A percentile compares a stretch with the other conserved stretches of the same genome.
Conservation (phyloP, 2,329 filamentous ascomycete species). For the Trichoderma breve region DNA sequence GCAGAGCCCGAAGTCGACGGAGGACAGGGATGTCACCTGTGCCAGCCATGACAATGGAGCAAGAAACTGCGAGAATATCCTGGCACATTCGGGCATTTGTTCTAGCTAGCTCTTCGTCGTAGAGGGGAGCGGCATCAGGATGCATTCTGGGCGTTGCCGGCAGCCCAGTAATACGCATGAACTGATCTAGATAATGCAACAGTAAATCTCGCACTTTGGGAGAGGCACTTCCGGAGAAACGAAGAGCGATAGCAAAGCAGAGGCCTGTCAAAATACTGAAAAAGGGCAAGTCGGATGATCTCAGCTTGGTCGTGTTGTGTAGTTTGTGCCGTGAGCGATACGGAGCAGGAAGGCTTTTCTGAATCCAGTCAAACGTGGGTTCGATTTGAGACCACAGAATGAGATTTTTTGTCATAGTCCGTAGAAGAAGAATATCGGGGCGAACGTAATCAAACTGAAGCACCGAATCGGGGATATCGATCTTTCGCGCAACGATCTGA, state of each 20-base stretch:
- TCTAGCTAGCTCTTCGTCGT: conserved; percentile 80
- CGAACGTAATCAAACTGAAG: conserved; percentile 94
- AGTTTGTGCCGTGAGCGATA: conserved; percentile 65
- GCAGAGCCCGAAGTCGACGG: conserved; percentile 79
- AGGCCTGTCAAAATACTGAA: conserved; percentile 90
- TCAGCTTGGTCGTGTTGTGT: conserved; percentile 58
- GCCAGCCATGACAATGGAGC: conserved; percentile 90
- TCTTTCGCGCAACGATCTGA: conserved; percentile 78
- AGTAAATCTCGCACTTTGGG: conserved; percentile 74
- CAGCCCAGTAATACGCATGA: conserved; percentile 72
- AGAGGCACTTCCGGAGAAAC: conserved; percentile 72
- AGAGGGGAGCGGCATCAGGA: conserved; percentile 46
- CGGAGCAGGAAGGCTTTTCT: conserved; percentile 65
- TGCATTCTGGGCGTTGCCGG: conserved; percentile 33
- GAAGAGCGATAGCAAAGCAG: conserved; percentile 74
- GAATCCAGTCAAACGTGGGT: conserved; percentile 72
- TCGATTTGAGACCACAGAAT: conserved; percentile 89
- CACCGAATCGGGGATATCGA: conserved; percentile 86
- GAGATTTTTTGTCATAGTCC: conserved; percentile 83
- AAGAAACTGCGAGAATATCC: conserved; percentile 78
- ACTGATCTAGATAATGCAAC: conserved; percentile 79
- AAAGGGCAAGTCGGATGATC: conserved; percentile 83
- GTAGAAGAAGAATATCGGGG: conserved; percentile 85
- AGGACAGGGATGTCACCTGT: conserved; percentile 86
- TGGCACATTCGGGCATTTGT: conserved; percentile 88